Evolutionary conservation across 2,329 filamentous ascomycete genomes (phyloP).

Genomic region (Elsinoe ampelina): DNA sequence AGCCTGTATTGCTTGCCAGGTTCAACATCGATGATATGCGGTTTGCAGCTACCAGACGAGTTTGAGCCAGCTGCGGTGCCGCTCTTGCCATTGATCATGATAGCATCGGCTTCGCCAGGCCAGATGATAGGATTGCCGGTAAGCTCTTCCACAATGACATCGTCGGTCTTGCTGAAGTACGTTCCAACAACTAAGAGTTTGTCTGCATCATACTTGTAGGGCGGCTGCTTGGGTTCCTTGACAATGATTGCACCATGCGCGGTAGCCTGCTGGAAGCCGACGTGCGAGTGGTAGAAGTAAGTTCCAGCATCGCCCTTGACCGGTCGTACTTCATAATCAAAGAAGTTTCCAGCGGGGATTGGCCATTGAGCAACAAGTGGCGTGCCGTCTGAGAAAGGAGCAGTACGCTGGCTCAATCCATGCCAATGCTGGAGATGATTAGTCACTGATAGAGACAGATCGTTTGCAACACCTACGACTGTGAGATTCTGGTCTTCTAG

Average conservation of each 20-base stretch:
- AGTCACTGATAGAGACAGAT: neutral
- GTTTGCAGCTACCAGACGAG: constrained; percentile 29
- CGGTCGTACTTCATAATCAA: constrained; percentile 56
- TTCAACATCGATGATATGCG: constrained; percentile 49
- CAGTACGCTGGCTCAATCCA: constrained; percentile 49
- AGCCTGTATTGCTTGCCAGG: constrained; percentile 53
- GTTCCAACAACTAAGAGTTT: constrained; percentile 33
- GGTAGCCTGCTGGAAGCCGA: constrained; percentile 53
- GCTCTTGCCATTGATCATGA: constrained; percentile 50
- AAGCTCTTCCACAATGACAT: constrained; percentile 43
- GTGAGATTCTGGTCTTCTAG: constrained; percentile 46
- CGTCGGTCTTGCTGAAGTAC: neutral
- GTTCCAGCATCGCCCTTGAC: constrained; percentile 48
- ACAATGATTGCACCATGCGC: constrained; percentile 51
- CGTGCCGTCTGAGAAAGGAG: constrained; percentile 56
- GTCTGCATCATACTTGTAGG: constrained; percentile 56
- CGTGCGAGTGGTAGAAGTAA: constrained; percentile 61
- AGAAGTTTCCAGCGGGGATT: constrained; percentile 51
- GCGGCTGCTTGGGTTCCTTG: constrained; percentile 37
- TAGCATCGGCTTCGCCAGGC: constrained; percentile 49
- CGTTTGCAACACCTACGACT: constrained; percentile 33
- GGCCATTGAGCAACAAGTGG: constrained; percentile 56
- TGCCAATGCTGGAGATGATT: constrained; percentile 51
- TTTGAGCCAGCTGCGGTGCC: constrained; percentile 35
- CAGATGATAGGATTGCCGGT: constrained; percentile 43